Percentiles rank a stretch among this genome's conserved stretches.
phyloP scores from a whole-genome alignment of 148 eudicot genomes.

The Euryodendron excelsum region DNA sequence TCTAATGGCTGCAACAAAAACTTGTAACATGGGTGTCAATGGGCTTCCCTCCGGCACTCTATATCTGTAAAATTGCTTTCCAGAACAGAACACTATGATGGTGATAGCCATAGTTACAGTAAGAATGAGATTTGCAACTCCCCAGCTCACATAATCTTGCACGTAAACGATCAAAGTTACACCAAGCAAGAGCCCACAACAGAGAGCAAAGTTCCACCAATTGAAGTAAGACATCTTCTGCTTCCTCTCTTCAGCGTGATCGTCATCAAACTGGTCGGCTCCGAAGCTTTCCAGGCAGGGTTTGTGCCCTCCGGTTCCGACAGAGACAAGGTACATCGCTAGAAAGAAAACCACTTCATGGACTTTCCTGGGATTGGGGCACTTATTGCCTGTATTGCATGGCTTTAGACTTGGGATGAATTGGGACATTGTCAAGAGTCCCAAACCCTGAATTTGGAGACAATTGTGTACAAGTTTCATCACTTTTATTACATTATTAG shows the following conservation, averaged over 20 bases:
- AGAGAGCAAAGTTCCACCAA: constrained; percentile 44
- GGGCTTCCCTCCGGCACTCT: constrained; percentile 23
- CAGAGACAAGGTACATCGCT: constrained; percentile 13
- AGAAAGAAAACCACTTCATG: constrained; percentile 13
- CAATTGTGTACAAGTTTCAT: neutral
- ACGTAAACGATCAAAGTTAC: constrained; percentile 22
- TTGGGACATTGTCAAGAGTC: constrained; percentile 21
- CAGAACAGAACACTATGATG: constrained; percentile 16
- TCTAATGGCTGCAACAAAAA: constrained; percentile 20
- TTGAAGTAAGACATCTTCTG: constrained; percentile 43
- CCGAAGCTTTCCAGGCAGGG: constrained; percentile 23
- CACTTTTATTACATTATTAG: too few species aligned
- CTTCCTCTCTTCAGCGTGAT: constrained; percentile 14
- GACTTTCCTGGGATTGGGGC: constrained; percentile 13
- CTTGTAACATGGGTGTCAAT: constrained; percentile 24
- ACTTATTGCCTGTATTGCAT: constrained; percentile 13
- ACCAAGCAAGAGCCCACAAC: constrained; percentile 38
- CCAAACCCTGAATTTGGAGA: constrained; percentile 7
- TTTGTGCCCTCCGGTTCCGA: constrained; percentile 20
- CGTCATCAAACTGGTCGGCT: constrained; percentile 19
- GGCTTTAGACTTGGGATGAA: constrained; percentile 26
- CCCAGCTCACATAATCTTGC: constrained; percentile 20
- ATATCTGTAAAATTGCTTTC: constrained; percentile 24
- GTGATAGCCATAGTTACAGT: constrained; percentile 16
- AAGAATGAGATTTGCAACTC: constrained; percentile 16